A percentile compares a stretch with the other conserved stretches of the same genome.
Conservation (phyloP, 2,329 filamentous ascomycete genomes). For the Fusarium sulawesiense region DNA sequence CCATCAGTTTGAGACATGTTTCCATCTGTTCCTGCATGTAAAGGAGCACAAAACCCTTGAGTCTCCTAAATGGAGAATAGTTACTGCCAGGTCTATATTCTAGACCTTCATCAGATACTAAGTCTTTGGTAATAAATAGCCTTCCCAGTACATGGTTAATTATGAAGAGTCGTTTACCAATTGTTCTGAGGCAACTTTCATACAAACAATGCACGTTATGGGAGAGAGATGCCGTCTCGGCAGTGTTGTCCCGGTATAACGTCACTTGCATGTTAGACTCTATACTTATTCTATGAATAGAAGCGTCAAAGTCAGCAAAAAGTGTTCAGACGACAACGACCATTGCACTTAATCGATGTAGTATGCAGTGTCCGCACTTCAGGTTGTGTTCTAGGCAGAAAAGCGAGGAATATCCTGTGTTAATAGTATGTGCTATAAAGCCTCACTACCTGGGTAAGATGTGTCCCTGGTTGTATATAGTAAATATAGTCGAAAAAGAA, state of each 20-base stretch:
- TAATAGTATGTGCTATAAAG: background rate
- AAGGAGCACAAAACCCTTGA: background rate
- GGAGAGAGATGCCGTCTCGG: background rate
- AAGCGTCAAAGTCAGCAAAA: background rate
- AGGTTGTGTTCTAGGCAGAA: background rate
- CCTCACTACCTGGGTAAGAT: too few relatives aligned
- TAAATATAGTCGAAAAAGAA: background rate
- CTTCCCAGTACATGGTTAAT: background rate
- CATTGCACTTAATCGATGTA: background rate
- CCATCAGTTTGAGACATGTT: background rate
- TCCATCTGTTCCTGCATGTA: background rate
- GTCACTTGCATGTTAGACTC: background rate
- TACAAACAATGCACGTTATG: background rate
- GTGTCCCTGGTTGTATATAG: background rate
- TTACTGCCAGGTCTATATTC: background rate
- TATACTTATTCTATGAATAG: background rate
- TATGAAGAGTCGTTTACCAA: background rate
- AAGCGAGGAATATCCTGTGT: background rate
- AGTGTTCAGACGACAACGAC: background rate
- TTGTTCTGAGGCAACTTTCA: background rate
- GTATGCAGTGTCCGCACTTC: background rate
- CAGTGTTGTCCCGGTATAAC: background rate
- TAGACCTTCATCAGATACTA: background rate
- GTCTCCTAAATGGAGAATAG: background rate
- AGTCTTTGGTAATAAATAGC: accelerated